Evolutionary conservation across 208 protist genomes (phyloP).

Genomic region (Trypanosoma boissoni): DNA sequence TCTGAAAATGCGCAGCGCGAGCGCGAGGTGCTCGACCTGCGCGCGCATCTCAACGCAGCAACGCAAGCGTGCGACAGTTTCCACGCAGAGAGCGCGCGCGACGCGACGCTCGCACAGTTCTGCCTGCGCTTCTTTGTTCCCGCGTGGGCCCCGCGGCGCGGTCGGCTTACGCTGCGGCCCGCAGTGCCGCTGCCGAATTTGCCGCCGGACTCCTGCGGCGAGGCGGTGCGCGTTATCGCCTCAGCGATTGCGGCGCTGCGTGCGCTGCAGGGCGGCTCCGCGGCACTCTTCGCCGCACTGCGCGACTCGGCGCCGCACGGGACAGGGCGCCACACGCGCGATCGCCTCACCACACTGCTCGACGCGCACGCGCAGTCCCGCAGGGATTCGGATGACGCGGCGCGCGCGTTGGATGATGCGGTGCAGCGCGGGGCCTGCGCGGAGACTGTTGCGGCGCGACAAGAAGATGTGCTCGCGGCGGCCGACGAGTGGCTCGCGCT

Average conservation of each 20-base stretch:
- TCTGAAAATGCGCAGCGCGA: constrained; percentile 6
- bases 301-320: constrained; percentile 46
- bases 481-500: constrained; percentile 50
- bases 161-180: too few species aligned
- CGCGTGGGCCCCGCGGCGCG: too few species aligned
- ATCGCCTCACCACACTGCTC: constrained; percentile 50
- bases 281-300: constrained; percentile 55
- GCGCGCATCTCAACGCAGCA: constrained; percentile 33
- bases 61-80: constrained; percentile 40
- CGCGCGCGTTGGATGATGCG: constrained; percentile 20
- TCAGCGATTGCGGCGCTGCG: constrained; percentile 19
- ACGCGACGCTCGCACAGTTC: constrained; percentile 53
- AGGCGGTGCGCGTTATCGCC: too few species aligned
- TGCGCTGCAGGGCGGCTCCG: constrained; percentile 51
- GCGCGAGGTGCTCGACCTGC: constrained; percentile 15
- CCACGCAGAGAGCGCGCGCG: constrained; percentile 33
- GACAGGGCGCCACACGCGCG: constrained; percentile 37
- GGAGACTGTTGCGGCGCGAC: neutral
- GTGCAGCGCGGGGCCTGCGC: neutral
- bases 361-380: constrained; percentile 52
- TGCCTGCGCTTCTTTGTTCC: constrained; percentile 47
- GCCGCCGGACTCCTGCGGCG: too few species aligned
- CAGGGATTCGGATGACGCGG: too few species aligned
- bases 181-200: too few species aligned
- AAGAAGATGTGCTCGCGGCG: constrained; percentile 22